Evolutionary conservation across 805 yeast genomes (phyloP).

Genomic region (Metschnikowia continentalis): DNA sequence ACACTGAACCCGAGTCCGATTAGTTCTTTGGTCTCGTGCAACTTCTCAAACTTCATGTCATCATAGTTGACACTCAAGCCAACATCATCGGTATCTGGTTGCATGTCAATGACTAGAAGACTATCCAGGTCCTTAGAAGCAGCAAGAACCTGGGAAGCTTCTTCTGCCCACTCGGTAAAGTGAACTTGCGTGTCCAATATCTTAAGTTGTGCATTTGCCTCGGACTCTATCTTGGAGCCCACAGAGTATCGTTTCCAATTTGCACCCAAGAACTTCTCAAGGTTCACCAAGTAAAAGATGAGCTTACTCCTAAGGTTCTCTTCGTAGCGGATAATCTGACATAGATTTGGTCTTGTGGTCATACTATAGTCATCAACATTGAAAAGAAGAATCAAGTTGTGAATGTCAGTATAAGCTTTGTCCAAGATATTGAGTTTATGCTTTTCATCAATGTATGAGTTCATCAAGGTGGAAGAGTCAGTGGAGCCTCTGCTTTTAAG

Average conservation of each 20-base stretch:
- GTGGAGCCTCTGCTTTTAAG: slow-evolving; percentile 15
- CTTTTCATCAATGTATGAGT: slow-evolving; percentile 32
- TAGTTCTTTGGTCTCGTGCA: slow-evolving; percentile 9
- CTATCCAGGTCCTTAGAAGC: neutral
- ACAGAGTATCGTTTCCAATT: slow-evolving; percentile 37
- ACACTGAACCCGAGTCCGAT: slow-evolving; percentile 47
- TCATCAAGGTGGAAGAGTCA: slow-evolving; percentile 8
- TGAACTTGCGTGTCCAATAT: slow-evolving; percentile 42
- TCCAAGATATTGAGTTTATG: slow-evolving; percentile 30
- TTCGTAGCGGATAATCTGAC: slow-evolving; percentile 2
- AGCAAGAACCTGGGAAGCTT: slow-evolving; percentile 6
- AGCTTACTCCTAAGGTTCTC: slow-evolving; percentile 17
- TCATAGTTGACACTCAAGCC: slow-evolving; percentile 5
- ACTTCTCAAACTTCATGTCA: neutral
- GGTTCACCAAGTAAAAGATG: slow-evolving; percentile 20
- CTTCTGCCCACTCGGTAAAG: slow-evolving; percentile 47
- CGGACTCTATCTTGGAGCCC: slow-evolving; percentile 59
- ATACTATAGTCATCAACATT: neutral
- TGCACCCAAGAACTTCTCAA: slow-evolving; percentile 27
- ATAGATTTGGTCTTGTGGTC: neutral
- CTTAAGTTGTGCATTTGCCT: slow-evolving; percentile 41
- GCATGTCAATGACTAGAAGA: slow-evolving; percentile 1
- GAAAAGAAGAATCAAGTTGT: slow-evolving; percentile 5
- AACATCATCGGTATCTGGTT: neutral
- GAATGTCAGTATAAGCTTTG: slow-evolving; percentile 26